A percentile compares a stretch with the other conserved stretches of the same genome.
phyloP scores from a whole-genome alignment of 129 eudicot genomes.

The Flaveria robusta region DNA sequence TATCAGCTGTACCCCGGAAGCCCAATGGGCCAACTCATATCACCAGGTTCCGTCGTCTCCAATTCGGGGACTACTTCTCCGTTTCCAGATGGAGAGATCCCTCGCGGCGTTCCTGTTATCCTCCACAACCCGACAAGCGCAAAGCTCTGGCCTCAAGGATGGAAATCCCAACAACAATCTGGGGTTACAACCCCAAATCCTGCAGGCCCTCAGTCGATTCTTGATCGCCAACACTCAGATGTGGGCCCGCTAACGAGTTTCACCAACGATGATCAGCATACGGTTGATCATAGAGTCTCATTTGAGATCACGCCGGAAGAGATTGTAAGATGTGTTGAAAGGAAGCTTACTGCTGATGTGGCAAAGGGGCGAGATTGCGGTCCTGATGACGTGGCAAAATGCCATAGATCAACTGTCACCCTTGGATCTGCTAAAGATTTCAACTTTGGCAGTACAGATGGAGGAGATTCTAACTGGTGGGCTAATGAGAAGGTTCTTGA shows the following conservation, averaged over 20 bases:
- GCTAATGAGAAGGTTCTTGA: conserved; percentile 66
- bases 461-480: conserved; percentile 60
- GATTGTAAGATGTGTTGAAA: conserved; percentile 69
- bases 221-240: conserved; percentile 54
- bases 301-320: conserved; percentile 57
- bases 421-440: conserved; percentile 81
- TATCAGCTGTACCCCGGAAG: conserved; percentile 94
- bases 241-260: conserved; percentile 50
- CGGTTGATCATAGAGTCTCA: conserved; percentile 72
- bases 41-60: conserved; percentile 79
- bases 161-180: conserved; percentile 60
- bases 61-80: conserved; percentile 91
- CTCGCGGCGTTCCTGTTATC: conserved; percentile 43
- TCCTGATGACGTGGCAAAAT: conserved; percentile 45
- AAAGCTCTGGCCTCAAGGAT: conserved; percentile 45
- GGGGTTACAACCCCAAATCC: conserved; percentile 58
- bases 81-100: conserved; percentile 52
- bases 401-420: conserved; percentile 55
- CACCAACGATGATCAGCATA: conserved; percentile 48
- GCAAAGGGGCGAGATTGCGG: conserved; percentile 31
- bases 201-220: conserved; percentile 30
- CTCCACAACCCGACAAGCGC: conserved; percentile 50
- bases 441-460: conserved; percentile 73
- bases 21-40: conserved; percentile 86
- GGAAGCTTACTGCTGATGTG: conserved; percentile 43